These are phyloP conservation scores for Phytopythium litorale DNA, from an alignment of 352 stramenopile species.

Conservation along the genomic window DNA sequence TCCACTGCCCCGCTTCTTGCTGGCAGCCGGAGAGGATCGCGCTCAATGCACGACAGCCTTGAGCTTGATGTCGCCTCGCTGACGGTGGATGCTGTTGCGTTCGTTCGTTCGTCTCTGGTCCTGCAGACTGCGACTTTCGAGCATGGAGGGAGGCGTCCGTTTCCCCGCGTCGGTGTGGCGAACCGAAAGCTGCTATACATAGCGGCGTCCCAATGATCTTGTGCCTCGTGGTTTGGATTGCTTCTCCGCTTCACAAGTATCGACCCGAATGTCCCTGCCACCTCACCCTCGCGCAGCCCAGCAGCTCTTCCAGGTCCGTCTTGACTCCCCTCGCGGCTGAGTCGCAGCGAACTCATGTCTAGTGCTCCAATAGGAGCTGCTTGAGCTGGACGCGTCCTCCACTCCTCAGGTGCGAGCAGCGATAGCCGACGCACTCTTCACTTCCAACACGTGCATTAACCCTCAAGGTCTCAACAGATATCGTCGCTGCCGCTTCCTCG, in stretches of 20 bases:
- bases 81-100: neutral
- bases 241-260: neutral
- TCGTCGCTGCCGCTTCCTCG: slow-evolving; percentile 15
- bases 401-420: slow-evolving; percentile 14
- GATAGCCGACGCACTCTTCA: neutral
- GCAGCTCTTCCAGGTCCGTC: slow-evolving; percentile 28
- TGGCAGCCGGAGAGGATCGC: neutral
- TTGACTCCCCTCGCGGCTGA: neutral
- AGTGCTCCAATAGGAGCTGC: slow-evolving; percentile 15
- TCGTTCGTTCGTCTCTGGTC: neutral
- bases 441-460: neutral
- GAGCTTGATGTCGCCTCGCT: neutral
- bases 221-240: neutral
- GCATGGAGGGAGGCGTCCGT: neutral
- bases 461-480: slow-evolving; percentile 2
- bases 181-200: neutral
- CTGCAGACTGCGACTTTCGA: neutral
- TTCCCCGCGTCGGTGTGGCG: neutral
- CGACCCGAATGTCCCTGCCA: slow-evolving; percentile 8
- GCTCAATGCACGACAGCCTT: neutral
- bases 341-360: neutral
- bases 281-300: slow-evolving; percentile 28
- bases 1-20: neutral
- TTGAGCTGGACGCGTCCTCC: slow-evolving; percentile 13
- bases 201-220: neutral